Percentiles rank a stretch among this genome's conserved stretches.
These are phyloP conservation scores for Acrocalymma vagum DNA, from an alignment of 2,329 filamentous ascomycete species.

Conservation along the genomic window DNA sequence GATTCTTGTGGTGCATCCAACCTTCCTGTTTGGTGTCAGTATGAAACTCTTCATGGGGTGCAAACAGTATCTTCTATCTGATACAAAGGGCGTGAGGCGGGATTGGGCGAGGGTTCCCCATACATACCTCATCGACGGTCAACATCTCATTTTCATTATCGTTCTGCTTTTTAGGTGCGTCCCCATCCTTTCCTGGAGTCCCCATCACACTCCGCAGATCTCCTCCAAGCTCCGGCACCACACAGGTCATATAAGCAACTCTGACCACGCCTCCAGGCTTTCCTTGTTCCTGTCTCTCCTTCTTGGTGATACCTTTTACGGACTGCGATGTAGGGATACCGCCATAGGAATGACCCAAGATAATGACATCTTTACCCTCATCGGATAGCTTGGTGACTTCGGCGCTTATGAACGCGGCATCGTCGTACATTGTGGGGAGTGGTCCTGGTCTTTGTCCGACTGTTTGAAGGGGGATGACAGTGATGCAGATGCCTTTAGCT, in stretches of 20 bases:
- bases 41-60: background rate
- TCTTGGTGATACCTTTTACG: constrained; percentile 35
- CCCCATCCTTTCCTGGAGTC: too few species aligned
- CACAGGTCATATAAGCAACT: constrained; percentile 27
- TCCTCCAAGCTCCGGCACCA: constrained; percentile 25
- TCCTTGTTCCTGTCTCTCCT: constrained; percentile 32
- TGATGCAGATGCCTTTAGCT: constrained; percentile 21
- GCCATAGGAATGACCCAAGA: constrained; percentile 50
- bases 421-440: constrained; percentile 33
- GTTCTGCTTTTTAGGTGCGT: constrained; percentile 5
- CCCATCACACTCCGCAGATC: constrained; percentile 7
- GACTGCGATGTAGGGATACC: constrained; percentile 40
- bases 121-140: constrained; percentile 19
- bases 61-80: background rate
- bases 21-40: constrained; percentile 13
- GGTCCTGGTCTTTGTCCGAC: constrained; percentile 14
- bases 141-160: too few species aligned
- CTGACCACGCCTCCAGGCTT: constrained; percentile 41
- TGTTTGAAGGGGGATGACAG: constrained; percentile 18
- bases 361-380: constrained; percentile 45
- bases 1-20: constrained; percentile 21
- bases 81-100: background rate
- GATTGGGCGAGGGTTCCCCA: background rate
- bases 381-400: constrained; percentile 30
- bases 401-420: constrained; percentile 38